Conservation (phyloP, 1,284 basidiomycete species). For the Ustilago bromivora region DNA sequence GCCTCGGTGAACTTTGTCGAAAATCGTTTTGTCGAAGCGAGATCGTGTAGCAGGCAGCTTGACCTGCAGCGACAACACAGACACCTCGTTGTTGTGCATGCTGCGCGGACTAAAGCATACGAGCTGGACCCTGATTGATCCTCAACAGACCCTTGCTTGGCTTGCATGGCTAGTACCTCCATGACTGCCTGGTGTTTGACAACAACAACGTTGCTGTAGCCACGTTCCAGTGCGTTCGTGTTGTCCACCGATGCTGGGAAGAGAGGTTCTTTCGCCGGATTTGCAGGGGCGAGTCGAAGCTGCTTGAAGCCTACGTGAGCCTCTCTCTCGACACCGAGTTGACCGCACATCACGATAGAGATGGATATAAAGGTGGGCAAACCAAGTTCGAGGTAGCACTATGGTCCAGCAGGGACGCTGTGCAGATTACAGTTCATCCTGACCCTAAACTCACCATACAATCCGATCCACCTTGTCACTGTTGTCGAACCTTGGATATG, state of each 20-base stretch:
- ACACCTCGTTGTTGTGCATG: background rate
- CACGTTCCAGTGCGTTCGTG: too few species aligned
- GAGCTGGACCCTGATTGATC: background rate
- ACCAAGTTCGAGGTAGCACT: background rate
- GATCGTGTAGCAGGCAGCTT: constrained; percentile 17
- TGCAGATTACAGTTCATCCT: background rate
- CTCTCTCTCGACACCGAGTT: background rate
- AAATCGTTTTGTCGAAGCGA: constrained; percentile 15
- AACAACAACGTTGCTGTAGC: too few species aligned
- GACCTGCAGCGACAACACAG: background rate
- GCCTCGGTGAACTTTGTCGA: background rate
- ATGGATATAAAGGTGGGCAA: background rate
- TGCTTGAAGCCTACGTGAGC: background rate
- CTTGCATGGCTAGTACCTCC: background rate
- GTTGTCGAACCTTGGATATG: background rate
- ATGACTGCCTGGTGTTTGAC: background rate
- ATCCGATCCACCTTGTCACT: background rate
- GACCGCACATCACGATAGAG: background rate
- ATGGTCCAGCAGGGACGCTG: background rate
- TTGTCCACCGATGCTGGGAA: background rate
- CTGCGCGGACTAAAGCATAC: background rate
- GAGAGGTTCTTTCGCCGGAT: background rate
- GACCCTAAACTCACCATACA: background rate
- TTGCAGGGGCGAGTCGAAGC: too few species aligned
- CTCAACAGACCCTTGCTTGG: background rate